Evolutionary conservation across 2,329 filamentous ascomycete genomes (phyloP).

Genomic region (Bimuria novae-zelandiae): DNA sequence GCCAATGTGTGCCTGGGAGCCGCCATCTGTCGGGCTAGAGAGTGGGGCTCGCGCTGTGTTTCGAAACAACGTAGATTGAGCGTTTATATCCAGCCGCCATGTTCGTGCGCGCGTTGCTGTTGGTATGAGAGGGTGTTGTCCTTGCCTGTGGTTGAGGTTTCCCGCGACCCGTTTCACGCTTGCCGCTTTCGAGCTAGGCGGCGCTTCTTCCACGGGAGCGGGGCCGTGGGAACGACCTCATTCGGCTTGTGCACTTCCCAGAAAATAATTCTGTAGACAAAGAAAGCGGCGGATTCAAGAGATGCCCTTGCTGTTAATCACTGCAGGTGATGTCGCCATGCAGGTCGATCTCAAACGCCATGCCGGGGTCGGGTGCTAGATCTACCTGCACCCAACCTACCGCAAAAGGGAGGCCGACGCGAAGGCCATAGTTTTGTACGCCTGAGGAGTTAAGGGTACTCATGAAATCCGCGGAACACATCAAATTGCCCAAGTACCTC

Average conservation of each 20-base stretch:
- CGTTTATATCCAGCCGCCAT: slow-evolving; percentile 20
- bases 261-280: neutral
- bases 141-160: slow-evolving; percentile 18
- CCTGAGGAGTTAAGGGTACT: too few relatives aligned
- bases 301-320: neutral
- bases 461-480: too few relatives aligned
- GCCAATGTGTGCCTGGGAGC: slow-evolving; percentile 27
- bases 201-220: slow-evolving; percentile 23
- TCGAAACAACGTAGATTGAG: slow-evolving; percentile 33
- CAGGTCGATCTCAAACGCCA: neutral
- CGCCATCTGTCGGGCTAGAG: slow-evolving; percentile 10
- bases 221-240: slow-evolving; percentile 9
- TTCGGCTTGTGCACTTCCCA: neutral
- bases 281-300: neutral
- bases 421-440: too few relatives aligned
- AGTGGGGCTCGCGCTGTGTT: slow-evolving; percentile 21
- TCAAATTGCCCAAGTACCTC: too few relatives aligned
- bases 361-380: neutral
- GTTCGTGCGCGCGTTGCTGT: slow-evolving; percentile 13
- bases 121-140: slow-evolving; percentile 19
- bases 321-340: neutral
- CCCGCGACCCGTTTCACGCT: slow-evolving; percentile 30
- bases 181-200: slow-evolving; percentile 17
- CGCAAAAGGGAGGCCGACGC: neutral
- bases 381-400: neutral